Base-by-base conservation (phyloP, 108 stramenopile species). In the Asterionellopsis glacialis region DNA sequence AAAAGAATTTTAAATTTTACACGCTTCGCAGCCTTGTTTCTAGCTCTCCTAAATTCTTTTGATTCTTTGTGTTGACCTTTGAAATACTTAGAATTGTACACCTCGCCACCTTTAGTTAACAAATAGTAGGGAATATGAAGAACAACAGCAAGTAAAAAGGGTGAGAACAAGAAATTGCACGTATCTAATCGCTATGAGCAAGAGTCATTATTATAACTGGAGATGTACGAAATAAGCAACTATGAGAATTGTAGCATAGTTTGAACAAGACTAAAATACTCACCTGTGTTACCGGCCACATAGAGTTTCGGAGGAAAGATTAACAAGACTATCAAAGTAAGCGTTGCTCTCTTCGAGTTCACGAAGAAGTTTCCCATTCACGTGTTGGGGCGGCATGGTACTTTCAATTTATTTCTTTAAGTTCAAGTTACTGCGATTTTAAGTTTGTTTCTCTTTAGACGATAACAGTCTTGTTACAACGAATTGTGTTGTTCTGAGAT, bases 221-320 rank as follows among this genome's bases (percentile, higher is more conserved):
- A 33, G 7, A 7, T 33, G 7, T 33, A 33, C 33, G 7, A 33
- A 7, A 33, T 7, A 33, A 5, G 33, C 33, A 2, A 33, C 33
- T 33, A 33, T 7, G 7, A 7, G 5, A 33, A 5, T 33, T 33
- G 33, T 33, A 33, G 5, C 33, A 33, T 33, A 18, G 14, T 63
- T 22, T 25, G 19, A 15, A 1, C 22, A 19, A 49, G 61, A 63
- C 68, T 72, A 41, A 57, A 75, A 57, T 69, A 76, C 45, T 79
- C 74, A 27, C 76, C 83, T 1, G 78, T 83, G 41, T 80, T 65
- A 10, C 85, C 87, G 14, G 85, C 80, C 18, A 94, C 71, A 67
- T 94, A 94, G 28, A 94, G 67, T 13, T 75, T 75, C 55, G 84
- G 67, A 16, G 93, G 90, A 51, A 95, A 80, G 81, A 91, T 87